Evolutionary conservation across 306 rosid genomes (phyloP).

Genomic region (Cicer pinnatifidum): DNA sequence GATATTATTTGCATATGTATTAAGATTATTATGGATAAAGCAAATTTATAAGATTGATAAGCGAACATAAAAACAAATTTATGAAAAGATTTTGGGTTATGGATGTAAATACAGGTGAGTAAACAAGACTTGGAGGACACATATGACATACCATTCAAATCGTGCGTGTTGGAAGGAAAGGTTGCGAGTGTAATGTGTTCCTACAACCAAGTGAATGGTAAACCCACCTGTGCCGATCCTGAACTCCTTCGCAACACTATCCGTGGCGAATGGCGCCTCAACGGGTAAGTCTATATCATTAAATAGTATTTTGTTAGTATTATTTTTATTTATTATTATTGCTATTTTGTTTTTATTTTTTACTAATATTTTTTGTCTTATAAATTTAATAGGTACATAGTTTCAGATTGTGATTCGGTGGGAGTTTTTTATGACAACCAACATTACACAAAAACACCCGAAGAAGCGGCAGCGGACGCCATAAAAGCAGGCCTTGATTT

Average conservation of each 20-base stretch:
- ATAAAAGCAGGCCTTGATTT: conserved; percentile 85
- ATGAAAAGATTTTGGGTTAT: not conserved
- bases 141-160: conserved; percentile 77
- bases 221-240: conserved; percentile 92
- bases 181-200: conserved; percentile 98
- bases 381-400: conserved; percentile 66
- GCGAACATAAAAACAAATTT: not conserved
- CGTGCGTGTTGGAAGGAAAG: conserved; percentile 81
- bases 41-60: not conserved
- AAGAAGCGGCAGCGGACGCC: conserved; percentile 72
- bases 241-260: conserved; percentile 74
- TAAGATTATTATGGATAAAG: not conserved
- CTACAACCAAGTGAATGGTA: conserved; percentile 94
- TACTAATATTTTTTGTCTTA: not conserved
- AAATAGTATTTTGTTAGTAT: not conserved
- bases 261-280: conserved; percentile 83
- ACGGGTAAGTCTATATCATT: conserved; percentile 59
- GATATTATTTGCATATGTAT: not conserved
- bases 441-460: conserved; percentile 80
- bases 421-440: conserved; percentile 68
- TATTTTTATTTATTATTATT: not conserved
- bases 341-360: not conserved
- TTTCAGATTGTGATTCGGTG: conserved; percentile 91
- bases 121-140: conserved; percentile 86
- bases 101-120: conserved; percentile 60